These are phyloP conservation scores for Coemansia brasiliensis DNA, from an alignment of 192 early-diverging fungal genomes.

Conservation along the genomic window DNA sequence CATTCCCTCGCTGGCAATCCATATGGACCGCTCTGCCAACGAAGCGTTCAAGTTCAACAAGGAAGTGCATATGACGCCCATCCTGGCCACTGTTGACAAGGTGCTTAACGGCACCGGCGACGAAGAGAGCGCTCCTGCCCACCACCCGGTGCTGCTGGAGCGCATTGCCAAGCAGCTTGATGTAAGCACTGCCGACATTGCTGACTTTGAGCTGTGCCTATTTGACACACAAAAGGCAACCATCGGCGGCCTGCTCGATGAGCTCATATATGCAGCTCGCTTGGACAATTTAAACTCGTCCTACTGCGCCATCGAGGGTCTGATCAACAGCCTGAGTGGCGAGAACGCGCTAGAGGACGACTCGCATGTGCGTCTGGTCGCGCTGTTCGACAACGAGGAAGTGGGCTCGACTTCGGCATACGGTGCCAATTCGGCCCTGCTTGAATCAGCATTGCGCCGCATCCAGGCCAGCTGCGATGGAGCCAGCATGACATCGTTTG, in stretches of 20 bases:
- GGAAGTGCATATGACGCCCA: constrained; percentile 87
- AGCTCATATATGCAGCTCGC: constrained; percentile 92
- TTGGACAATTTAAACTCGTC: constrained; percentile 97
- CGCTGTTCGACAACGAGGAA: constrained; percentile 98
- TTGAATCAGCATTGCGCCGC: constrained; percentile 70
- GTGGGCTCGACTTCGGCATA: constrained; percentile 90
- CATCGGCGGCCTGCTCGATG: constrained; percentile 87
- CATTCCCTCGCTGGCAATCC: constrained; percentile 96
- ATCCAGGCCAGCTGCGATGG: constrained; percentile 52
- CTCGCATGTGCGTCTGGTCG: constrained; percentile 72
- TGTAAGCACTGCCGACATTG: constrained; percentile 65
- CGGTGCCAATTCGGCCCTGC: constrained; percentile 90
- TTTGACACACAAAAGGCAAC: constrained; percentile 91
- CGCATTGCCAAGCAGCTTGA: constrained; percentile 74
- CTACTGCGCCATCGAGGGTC: constrained; percentile 77
- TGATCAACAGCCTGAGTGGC: constrained; percentile 32
- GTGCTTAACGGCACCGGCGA: constrained; percentile 40
- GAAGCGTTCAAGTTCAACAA: constrained; percentile 93
- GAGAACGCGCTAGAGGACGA: constrained; percentile 47
- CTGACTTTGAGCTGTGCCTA: constrained; percentile 96
- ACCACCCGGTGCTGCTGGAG: constrained; percentile 81
- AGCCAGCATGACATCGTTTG: constrained; percentile 64
- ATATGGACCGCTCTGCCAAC: constrained; percentile 80
- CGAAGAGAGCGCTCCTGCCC: constrained; percentile 36
- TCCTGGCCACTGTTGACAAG: constrained; percentile 75